A percentile compares a stretch with the other conserved stretches of the same genome.
phyloP scores from a whole-genome alignment of 139 green algal genomes.

The Spirogloea muscicola region DNA sequence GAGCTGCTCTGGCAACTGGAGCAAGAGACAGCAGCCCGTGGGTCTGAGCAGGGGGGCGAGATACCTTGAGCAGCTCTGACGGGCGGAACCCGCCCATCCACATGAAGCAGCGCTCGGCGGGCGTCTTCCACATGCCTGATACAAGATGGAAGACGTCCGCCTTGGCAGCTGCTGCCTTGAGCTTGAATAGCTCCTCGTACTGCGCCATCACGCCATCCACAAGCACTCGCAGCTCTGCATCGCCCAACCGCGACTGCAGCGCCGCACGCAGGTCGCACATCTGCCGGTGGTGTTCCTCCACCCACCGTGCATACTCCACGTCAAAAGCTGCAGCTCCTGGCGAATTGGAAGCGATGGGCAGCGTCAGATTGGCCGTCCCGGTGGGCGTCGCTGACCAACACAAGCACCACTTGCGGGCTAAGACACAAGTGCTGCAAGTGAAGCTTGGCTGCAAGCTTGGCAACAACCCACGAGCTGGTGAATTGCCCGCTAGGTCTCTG shows the following conservation, averaged over 20 bases:
- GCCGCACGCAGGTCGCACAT: slow-evolving; percentile 35
- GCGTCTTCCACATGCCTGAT: slow-evolving; percentile 49
- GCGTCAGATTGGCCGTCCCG: too few species aligned
- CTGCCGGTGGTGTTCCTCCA: slow-evolving; percentile 37
- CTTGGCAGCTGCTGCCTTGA: slow-evolving; percentile 39
- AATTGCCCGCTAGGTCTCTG: too few species aligned
- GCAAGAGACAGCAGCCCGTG: too few species aligned
- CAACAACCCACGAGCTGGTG: too few species aligned
- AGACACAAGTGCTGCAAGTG: too few species aligned
- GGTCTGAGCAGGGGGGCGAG: too few species aligned
- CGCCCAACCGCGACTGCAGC: slow-evolving; percentile 22
- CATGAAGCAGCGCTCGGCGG: slow-evolving; percentile 47
- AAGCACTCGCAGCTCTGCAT: slow-evolving; percentile 18
- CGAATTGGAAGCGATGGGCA: too few species aligned
- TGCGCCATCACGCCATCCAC: slow-evolving; percentile 31
- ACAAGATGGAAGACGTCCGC: slow-evolving; percentile 48
- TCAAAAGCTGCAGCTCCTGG: slow-evolving; percentile 41
- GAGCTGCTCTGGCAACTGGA: too few species aligned
- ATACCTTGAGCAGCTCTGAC: slow-evolving; percentile 45
- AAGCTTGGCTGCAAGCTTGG: too few species aligned
- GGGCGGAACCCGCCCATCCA: slow-evolving; percentile 50
- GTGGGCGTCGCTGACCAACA: too few species aligned
- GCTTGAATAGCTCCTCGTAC: slow-evolving; percentile 43
- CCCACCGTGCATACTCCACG: slow-evolving; percentile 45
- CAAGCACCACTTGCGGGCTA: too few species aligned